A percentile compares a stretch with the other conserved stretches of the same genome.
phyloP scores from a whole-genome alignment of 164 flowering plant genomes.

The Dillenia suffruticosa region DNA sequence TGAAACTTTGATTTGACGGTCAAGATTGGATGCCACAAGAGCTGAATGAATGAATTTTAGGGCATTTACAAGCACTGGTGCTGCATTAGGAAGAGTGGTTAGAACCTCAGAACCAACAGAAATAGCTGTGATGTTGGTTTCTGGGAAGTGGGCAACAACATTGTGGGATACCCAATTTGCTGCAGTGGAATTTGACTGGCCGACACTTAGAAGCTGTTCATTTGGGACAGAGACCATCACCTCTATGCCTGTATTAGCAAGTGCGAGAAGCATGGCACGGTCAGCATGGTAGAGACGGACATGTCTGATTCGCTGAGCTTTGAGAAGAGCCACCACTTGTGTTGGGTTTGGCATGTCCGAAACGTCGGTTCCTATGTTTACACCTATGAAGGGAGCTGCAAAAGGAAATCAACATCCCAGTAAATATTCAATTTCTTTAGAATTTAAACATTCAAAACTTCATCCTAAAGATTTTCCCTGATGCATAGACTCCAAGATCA shows the following conservation, averaged over 20 bases:
- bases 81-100: slow-evolving; percentile 62
- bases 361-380: slow-evolving; percentile 61
- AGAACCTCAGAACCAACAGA: slow-evolving; percentile 69
- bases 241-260: slow-evolving; percentile 54
- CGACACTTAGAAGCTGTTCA: slow-evolving; percentile 64
- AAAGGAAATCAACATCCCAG: neutral
- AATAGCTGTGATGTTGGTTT: slow-evolving; percentile 65
- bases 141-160: slow-evolving; percentile 56
- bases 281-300: slow-evolving; percentile 60
- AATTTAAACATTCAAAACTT: no score
- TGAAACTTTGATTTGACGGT: slow-evolving; percentile 55
- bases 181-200: slow-evolving; percentile 68
- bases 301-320: slow-evolving; percentile 55
- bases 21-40: slow-evolving; percentile 70
- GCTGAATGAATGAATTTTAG: slow-evolving; percentile 62
- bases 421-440: no score
- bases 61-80: slow-evolving; percentile 53
- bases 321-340: slow-evolving; percentile 66
- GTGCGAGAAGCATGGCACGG: slow-evolving; percentile 54
- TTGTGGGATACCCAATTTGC: slow-evolving; percentile 69
- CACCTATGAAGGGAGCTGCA: slow-evolving; percentile 57
- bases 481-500: no score
- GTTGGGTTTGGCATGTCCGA: slow-evolving; percentile 75
- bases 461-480: no score
- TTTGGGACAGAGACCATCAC: slow-evolving; percentile 63